Percentiles rank a stretch among this genome's conserved stretches.
phyloP scores from a whole-genome alignment of 1,139 yeast species.

The Scheffersomyces stambukii region DNA sequence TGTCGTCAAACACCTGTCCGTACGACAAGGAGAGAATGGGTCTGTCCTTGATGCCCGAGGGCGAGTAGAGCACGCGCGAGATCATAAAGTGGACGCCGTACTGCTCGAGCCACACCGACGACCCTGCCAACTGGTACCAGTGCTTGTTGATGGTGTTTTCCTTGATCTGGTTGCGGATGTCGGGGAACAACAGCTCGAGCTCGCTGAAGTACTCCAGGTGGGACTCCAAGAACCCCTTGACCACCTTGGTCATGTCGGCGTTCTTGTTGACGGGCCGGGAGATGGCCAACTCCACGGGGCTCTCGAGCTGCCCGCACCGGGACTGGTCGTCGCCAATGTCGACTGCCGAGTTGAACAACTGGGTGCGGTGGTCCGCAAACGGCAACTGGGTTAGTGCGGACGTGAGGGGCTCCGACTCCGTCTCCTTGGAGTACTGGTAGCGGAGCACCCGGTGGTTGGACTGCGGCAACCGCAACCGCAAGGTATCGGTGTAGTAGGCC shows the following conservation, averaged over 20 bases:
- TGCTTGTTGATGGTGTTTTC: conserved; percentile 13
- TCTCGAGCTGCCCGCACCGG: too few species aligned
- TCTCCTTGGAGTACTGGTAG: too few species aligned
- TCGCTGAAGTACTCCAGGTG: conserved; percentile 14
- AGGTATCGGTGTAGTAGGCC: neutral
- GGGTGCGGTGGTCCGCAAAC: conserved; percentile 1
- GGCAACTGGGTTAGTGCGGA: too few species aligned
- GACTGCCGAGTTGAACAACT: conserved; percentile 1
- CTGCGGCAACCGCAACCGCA: neutral
- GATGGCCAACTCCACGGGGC: conserved; percentile 2
- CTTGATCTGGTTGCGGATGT: conserved; percentile 15
- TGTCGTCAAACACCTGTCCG: conserved; percentile 17
- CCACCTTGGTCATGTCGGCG: conserved; percentile 11
- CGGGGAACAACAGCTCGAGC: conserved; percentile 15
- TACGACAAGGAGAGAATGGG: conserved; percentile 20
- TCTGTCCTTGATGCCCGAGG: conserved; percentile 16
- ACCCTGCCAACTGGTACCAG: conserved; percentile 29
- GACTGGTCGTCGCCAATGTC: too few species aligned
- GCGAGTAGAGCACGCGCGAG: conserved; percentile 23
- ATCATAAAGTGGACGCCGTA: conserved; percentile 31
- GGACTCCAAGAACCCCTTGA: conserved; percentile 9
- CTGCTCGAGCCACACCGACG: conserved; percentile 29
- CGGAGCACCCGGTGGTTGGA: neutral
- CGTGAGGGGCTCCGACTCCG: too few species aligned
- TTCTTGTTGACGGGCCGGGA: conserved; percentile 4